phyloP scores from a whole-genome alignment of 129 eudicot species.

The Ambrosia trifida region DNA sequence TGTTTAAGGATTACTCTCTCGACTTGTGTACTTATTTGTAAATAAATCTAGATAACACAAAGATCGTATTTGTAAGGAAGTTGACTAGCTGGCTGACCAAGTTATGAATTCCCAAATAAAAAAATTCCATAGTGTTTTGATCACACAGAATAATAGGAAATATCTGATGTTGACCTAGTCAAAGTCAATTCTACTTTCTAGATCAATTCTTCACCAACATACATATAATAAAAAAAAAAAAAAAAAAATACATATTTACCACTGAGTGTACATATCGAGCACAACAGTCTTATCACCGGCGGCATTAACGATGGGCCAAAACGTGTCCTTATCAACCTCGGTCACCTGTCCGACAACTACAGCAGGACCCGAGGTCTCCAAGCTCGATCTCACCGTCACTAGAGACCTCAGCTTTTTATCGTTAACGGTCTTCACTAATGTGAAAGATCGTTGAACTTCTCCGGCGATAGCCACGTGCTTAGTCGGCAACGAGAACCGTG shows the following conservation, averaged over 20 bases:
- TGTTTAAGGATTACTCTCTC: too few relatives aligned
- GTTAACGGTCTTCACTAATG: neutral
- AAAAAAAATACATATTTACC: slow-evolving; percentile 35
- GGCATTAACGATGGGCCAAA: slow-evolving; percentile 84
- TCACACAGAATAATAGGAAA: neutral
- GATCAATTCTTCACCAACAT: neutral
- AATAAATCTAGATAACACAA: too few relatives aligned
- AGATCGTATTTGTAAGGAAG: too few relatives aligned
- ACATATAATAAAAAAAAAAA: neutral
- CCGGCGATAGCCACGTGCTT: slow-evolving; percentile 30
- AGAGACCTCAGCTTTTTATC: slow-evolving; percentile 16
- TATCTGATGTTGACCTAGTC: neutral
- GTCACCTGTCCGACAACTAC: slow-evolving; percentile 67
- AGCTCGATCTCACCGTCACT: slow-evolving; percentile 42
- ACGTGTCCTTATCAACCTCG: slow-evolving; percentile 70
- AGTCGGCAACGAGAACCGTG: slow-evolving; percentile 10
- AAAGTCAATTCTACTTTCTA: neutral
- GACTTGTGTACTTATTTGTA: too few relatives aligned
- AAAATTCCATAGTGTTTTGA: neutral
- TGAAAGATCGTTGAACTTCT: slow-evolving; percentile 15
- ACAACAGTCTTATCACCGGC: slow-evolving; percentile 83
- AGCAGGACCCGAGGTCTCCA: slow-evolving; percentile 51
- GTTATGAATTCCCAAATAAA: neutral
- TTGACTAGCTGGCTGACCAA: too few relatives aligned
- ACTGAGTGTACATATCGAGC: slow-evolving; percentile 91